Evolutionary conservation across 108 stramenopile species (phyloP).

Genomic region (Cyclostephanos invisitatus): DNA sequence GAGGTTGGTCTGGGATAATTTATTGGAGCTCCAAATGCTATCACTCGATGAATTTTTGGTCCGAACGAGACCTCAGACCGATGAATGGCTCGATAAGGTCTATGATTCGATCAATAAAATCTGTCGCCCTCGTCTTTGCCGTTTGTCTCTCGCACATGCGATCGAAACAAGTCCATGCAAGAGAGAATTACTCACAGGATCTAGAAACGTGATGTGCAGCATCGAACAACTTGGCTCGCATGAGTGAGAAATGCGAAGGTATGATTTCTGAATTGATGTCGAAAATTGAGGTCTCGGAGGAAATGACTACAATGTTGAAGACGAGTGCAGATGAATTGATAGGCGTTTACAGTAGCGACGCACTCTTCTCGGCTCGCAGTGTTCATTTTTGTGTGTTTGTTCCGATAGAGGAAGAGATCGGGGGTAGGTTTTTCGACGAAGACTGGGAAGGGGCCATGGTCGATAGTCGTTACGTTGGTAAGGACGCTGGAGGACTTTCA

Average conservation of each 20-base stretch:
- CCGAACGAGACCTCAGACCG: constrained; percentile 79
- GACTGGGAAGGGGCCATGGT: constrained; percentile 73
- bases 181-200: constrained; percentile 71
- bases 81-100: constrained; percentile 84
- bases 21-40: constrained; percentile 84
- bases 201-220: constrained; percentile 88
- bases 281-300: constrained; percentile 63
- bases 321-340: constrained; percentile 69
- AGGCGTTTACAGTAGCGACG: constrained; percentile 77
- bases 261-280: constrained; percentile 63
- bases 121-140: constrained; percentile 79
- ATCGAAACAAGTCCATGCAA: constrained; percentile 67
- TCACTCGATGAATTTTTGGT: constrained; percentile 83
- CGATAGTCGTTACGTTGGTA: constrained; percentile 71
- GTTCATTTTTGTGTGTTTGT: constrained; percentile 81
- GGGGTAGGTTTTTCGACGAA: constrained; percentile 64
- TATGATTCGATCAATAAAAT: constrained; percentile 81
- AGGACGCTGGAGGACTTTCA: constrained; percentile 86
- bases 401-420: constrained; percentile 80
- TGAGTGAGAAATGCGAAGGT: constrained; percentile 86
- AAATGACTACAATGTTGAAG: constrained; percentile 59
- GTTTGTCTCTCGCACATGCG: constrained; percentile 77
- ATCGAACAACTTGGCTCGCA: constrained; percentile 83
- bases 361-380: constrained; percentile 80
- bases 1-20: constrained; percentile 79